Conservation (phyloP, 768 basidiomycete genomes). For the Pisolithus marmoratus region DNA sequence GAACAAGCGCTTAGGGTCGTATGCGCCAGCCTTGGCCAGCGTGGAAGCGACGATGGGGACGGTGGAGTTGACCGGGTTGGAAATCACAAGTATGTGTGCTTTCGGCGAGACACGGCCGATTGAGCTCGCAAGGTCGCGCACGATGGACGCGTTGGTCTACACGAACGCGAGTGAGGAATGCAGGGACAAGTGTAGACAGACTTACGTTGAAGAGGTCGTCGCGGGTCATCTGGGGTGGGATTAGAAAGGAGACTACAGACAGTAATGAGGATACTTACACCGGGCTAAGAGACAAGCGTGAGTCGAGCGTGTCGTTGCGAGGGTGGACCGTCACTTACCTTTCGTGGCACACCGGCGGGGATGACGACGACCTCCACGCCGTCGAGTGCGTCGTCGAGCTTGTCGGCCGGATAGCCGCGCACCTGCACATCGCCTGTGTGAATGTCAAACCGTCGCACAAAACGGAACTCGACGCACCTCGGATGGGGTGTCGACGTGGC, state of each 20-base stretch:
- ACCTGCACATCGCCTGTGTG: conserved; percentile 44
- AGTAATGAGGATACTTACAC: conserved; percentile 49
- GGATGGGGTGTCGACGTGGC: conserved; percentile 85
- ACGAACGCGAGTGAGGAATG: not conserved
- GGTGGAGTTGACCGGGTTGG: conserved; percentile 98
- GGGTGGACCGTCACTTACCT: conserved; percentile 46
- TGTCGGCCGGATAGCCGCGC: conserved; percentile 73
- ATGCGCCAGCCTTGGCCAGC: conserved; percentile 88
- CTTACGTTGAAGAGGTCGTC: conserved; percentile 93
- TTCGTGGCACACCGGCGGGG: conserved; percentile 98
- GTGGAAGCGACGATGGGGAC: conserved; percentile 95
- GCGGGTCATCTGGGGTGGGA: conserved; percentile 76
- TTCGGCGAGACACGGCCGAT: conserved; percentile 81
- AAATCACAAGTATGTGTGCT: conserved; percentile 95
- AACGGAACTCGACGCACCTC: conserved; percentile 63
- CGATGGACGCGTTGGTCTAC: conserved; percentile 95
- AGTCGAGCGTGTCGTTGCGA: conserved; percentile 10
- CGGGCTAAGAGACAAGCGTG: conserved; percentile 50
- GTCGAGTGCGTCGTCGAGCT: conserved; percentile 85
- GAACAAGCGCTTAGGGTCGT: conserved; percentile 84
- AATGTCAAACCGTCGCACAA: not conserved
- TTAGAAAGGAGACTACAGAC: conserved; percentile 18
- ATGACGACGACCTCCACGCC: conserved; percentile 92
- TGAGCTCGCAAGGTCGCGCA: conserved; percentile 89
- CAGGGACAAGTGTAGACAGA: conserved; percentile 4